A percentile compares a stretch with the other conserved stretches of the same genome.
phyloP scores from a whole-genome alignment of 2,329 filamentous ascomycete genomes.

The Penicillium sp. region DNA sequence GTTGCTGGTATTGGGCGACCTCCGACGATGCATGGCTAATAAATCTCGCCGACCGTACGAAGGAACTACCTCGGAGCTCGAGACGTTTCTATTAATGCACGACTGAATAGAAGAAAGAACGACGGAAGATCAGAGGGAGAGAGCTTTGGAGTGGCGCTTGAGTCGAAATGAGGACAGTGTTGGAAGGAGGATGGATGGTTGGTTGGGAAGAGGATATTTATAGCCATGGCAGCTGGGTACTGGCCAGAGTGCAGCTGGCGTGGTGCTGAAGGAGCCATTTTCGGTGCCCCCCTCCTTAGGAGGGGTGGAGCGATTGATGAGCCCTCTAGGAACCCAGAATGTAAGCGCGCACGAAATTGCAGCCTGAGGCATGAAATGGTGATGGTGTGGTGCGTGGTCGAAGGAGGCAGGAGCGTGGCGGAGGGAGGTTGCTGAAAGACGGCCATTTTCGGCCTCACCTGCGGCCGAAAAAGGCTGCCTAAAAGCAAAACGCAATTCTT shows the following conservation, averaged over 20 bases:
- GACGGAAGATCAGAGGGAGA: too few relatives aligned
- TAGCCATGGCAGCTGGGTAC: too few relatives aligned
- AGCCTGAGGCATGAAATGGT: constrained; percentile 4
- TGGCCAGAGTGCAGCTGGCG: too few relatives aligned
- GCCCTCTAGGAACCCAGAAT: not conserved
- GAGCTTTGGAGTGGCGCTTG: not conserved
- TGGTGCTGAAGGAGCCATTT: too few relatives aligned
- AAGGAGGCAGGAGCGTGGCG: constrained; percentile 13
- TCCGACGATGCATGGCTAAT: not conserved
- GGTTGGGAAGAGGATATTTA: too few relatives aligned
- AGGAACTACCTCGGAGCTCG: too few relatives aligned
- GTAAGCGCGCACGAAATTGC: constrained; percentile 1
- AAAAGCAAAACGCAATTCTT: constrained; percentile 15
- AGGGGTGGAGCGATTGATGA: too few relatives aligned
- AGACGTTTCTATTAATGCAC: not conserved
- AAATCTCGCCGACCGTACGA: too few relatives aligned
- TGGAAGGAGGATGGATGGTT: too few relatives aligned
- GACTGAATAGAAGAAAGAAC: too few relatives aligned
- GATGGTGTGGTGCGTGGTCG: constrained; percentile 8
- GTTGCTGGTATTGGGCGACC: constrained; percentile 1
- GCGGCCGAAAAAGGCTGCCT: constrained; percentile 10
- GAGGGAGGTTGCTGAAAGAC: constrained; percentile 14
- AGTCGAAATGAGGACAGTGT: too few relatives aligned
- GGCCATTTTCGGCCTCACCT: constrained; percentile 13
- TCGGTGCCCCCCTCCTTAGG: not conserved